Evolutionary conservation across 805 yeast genomes (phyloP).

Genomic region (Yarrowia porcina): DNA sequence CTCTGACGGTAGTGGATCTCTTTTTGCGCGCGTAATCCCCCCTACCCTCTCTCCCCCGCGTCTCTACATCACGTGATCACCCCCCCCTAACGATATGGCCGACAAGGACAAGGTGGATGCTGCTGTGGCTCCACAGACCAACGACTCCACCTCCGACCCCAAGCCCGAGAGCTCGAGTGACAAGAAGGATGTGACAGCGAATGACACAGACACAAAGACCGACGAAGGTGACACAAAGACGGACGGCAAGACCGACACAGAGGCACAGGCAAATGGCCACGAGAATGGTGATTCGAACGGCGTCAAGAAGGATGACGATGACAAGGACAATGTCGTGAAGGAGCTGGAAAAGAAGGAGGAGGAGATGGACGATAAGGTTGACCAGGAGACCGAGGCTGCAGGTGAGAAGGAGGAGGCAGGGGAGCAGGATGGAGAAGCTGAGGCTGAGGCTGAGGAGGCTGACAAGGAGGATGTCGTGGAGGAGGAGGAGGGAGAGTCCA

Average conservation of each 20-base stretch:
- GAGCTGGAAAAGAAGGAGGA: background rate
- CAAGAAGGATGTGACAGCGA: background rate
- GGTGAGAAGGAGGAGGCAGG: background rate
- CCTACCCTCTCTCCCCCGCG: too few species aligned
- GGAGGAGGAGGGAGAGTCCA: too few species aligned
- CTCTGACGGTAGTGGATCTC: background rate
- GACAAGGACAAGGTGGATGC: slow-evolving; percentile 5
- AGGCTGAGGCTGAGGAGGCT: background rate
- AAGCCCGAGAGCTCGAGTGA: background rate
- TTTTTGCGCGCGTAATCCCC: too few species aligned
- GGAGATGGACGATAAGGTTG: background rate
- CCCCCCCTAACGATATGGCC: slow-evolving; percentile 3
- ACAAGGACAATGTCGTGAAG: background rate
- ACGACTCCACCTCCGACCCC: background rate
- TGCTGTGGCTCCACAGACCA: background rate
- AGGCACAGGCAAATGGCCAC: background rate
- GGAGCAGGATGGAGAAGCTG: background rate
- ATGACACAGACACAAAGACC: background rate
- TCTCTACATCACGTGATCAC: background rate
- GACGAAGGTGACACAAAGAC: background rate
- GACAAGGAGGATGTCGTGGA: background rate
- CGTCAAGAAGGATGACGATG: background rate
- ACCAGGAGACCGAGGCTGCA: background rate
- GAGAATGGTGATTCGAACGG: background rate
- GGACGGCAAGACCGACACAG: background rate